Evolutionary conservation across 805 yeast genomes (phyloP).

Genomic region (Pichia deserticola): DNA sequence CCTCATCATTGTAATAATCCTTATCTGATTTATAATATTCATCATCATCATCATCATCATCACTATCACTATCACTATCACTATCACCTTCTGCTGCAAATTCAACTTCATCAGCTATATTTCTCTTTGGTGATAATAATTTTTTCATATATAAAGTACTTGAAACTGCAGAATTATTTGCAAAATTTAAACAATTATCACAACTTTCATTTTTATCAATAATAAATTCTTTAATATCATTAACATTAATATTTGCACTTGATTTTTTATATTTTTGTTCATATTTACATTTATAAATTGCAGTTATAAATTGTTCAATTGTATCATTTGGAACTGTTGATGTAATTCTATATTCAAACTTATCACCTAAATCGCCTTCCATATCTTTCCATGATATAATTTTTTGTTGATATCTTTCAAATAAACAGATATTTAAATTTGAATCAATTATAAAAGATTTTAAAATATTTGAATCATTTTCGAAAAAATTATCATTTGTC

Average conservation of each 20-base stretch:
- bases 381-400: constrained; percentile 75
- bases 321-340: constrained; percentile 46
- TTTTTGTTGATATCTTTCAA: constrained; percentile 40
- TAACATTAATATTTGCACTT: constrained; percentile 36
- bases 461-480: constrained; percentile 46
- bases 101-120: constrained; percentile 5
- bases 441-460: constrained; percentile 63
- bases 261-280: constrained; percentile 64
- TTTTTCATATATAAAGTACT: constrained; percentile 5
- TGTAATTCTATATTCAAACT: constrained; percentile 72
- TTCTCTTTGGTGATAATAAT: background rate
- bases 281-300: constrained; percentile 61
- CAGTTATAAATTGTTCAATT: constrained; percentile 54
- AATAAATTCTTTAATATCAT: constrained; percentile 53
- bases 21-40: constrained; percentile 6
- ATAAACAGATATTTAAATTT: constrained; percentile 48
- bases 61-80: constrained; percentile 26
- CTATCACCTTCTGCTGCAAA: constrained; percentile 23
- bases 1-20: no score
- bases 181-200: constrained; percentile 17
- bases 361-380: constrained; percentile 81
- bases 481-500: constrained; percentile 29
- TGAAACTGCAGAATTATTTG: constrained; percentile 14
- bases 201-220: constrained; percentile 27
- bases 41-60: constrained; percentile 17